Percentiles rank a stretch among this genome's conserved stretches.
Evolutionary conservation across 768 basidiomycete genomes (phyloP).

Genomic region (Lyophyllum decastes): DNA sequence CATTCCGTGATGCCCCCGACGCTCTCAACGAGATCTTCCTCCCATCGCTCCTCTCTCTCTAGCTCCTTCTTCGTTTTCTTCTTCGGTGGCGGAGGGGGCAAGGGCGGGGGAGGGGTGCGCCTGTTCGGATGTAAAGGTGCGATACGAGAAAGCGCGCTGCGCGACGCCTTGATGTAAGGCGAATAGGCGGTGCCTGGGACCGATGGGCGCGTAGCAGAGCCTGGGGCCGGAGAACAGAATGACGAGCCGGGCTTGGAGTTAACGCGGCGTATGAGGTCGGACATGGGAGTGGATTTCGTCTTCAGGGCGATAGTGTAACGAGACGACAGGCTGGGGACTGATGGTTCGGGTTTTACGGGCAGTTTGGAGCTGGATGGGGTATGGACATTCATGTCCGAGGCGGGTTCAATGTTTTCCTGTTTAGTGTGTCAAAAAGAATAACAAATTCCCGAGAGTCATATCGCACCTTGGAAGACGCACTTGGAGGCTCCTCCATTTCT

Average conservation of each 20-base stretch:
- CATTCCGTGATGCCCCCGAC: conserved; percentile 68
- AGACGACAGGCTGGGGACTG: conserved; percentile 26
- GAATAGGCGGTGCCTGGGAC: conserved; percentile 49
- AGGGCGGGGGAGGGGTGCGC: conserved; percentile 71
- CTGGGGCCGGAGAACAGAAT: conserved; percentile 36
- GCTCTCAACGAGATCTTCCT: conserved; percentile 74
- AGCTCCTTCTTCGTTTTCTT: conserved; percentile 83
- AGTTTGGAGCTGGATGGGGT: conserved; percentile 11
- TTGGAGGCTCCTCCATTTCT: neutral
- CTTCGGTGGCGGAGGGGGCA: conserved; percentile 66
- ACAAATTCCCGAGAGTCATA: neutral
- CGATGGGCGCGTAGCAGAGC: conserved; percentile 15
- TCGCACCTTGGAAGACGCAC: conserved; percentile 20
- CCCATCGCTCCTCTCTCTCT: conserved; percentile 76
- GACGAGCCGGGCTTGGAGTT: conserved; percentile 69
- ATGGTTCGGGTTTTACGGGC: conserved; percentile 12
- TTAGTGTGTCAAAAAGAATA: neutral
- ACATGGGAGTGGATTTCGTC: conserved; percentile 61
- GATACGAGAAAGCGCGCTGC: conserved; percentile 62
- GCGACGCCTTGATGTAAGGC: conserved; percentile 66
- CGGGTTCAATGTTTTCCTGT: conserved; percentile 30
- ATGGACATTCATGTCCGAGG: conserved; percentile 1
- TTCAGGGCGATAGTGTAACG: conserved; percentile 51
- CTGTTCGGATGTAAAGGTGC: conserved; percentile 78
- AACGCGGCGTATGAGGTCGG: conserved; percentile 73